phyloP scores from a whole-genome alignment of 2,329 filamentous ascomycete genomes.

The Kalmusia sp. region DNA sequence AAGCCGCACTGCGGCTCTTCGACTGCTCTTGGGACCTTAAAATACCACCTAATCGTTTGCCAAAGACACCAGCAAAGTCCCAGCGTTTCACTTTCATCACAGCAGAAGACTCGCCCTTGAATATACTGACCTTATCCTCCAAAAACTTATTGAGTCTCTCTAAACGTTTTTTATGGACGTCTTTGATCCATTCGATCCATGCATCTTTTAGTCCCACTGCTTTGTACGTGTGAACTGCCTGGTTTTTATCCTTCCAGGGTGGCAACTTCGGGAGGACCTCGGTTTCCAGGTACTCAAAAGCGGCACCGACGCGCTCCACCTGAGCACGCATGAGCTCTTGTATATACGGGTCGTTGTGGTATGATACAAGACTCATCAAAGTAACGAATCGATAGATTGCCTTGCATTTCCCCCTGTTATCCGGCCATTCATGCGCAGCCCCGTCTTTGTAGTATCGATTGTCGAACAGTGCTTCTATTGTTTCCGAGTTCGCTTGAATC shows the following conservation, averaged over 20 bases:
- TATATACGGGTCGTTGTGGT: slow-evolving; percentile 13
- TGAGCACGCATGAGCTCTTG: slow-evolving; percentile 13
- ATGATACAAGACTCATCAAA: slow-evolving; percentile 3
- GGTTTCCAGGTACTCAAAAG: slow-evolving; percentile 2
- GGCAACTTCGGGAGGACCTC: background rate
- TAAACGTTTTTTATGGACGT: slow-evolving; percentile 5
- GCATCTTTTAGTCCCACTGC: slow-evolving; percentile 1
- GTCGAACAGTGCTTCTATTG: slow-evolving; percentile 6
- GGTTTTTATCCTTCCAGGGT: background rate
- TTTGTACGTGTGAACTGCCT: background rate
- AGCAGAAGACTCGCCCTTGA: background rate
- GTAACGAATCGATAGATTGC: slow-evolving; percentile 10
- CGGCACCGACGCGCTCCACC: slow-evolving; percentile 7
- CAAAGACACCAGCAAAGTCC: slow-evolving; percentile 13
- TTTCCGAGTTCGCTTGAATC: slow-evolving; percentile 1
- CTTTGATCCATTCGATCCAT: slow-evolving; percentile 13
- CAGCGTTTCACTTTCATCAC: slow-evolving; percentile 11
- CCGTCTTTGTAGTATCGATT: slow-evolving; percentile 3
- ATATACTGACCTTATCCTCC: slow-evolving; percentile 1
- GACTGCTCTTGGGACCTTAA: background rate
- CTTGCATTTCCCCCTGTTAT: slow-evolving; percentile 11
- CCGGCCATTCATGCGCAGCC: background rate
- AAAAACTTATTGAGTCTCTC: background rate
- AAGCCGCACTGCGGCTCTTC: slow-evolving; percentile 10
- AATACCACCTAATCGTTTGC: too few relatives aligned